phyloP scores from a whole-genome alignment of 2,329 filamentous ascomycete species.

The Penicillium janthinellum region DNA sequence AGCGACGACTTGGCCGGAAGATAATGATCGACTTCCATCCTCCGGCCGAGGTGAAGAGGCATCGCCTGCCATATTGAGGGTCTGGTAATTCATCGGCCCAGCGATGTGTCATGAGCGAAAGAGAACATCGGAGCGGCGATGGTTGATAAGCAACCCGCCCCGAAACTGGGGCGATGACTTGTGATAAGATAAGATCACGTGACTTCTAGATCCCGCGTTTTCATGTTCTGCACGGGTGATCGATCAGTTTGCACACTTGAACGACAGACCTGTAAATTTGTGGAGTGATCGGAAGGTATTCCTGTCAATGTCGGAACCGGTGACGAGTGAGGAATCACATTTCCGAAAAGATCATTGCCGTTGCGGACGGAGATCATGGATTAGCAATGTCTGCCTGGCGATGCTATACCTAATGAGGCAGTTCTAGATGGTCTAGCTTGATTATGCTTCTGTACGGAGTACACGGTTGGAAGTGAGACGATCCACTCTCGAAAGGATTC shows the following conservation, averaged over 20 bases:
- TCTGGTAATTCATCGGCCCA: conserved; percentile 39
- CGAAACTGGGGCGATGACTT: conserved; percentile 17
- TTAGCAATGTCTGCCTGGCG: no score
- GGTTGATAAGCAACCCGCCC: conserved; percentile 16
- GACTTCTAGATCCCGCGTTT: conserved; percentile 6
- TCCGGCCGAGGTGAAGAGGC: conserved; percentile 19
- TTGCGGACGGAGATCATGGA: no score
- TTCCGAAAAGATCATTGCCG: no score
- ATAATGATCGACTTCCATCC: conserved; percentile 6
- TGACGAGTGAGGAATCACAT: no score
- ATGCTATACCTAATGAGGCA: neutral
- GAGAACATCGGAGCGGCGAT: neutral
- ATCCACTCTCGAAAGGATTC: neutral
- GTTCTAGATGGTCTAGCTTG: neutral
- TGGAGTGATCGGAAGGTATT: no score
- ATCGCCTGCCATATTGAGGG: conserved; percentile 37
- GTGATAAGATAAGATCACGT: conserved; percentile 25
- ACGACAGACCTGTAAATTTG: no score
- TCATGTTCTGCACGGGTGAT: neutral
- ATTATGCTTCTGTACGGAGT: neutral
- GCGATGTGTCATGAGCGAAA: conserved; percentile 12
- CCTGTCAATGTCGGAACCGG: no score
- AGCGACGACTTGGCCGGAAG: neutral
- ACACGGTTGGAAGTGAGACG: neutral
- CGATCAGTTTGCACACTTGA: no score